These are phyloP conservation scores for Achlya hypogyna DNA, from an alignment of 352 stramenopile genomes.

Conservation along the genomic window DNA sequence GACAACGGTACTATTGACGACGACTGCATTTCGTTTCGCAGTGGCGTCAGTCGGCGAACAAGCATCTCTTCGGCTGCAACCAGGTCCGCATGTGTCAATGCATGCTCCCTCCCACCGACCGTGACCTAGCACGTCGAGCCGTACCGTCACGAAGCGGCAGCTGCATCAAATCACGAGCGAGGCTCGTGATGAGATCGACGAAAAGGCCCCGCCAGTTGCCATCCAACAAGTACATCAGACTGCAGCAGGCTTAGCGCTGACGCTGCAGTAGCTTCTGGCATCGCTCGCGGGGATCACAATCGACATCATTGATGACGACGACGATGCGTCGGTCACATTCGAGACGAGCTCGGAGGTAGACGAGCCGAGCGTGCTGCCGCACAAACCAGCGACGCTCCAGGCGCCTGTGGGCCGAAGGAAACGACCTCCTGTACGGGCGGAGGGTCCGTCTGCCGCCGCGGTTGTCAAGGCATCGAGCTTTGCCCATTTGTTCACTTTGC, in stretches of 20 bases:
- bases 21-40: constrained; percentile 8
- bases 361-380: neutral
- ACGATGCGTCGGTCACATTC: neutral
- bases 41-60: neutral
- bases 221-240: constrained; percentile 1
- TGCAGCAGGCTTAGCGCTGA: neutral
- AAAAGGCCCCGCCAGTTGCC: constrained; percentile 4
- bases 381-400: neutral
- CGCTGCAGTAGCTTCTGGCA: neutral
- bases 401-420: neutral
- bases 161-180: neutral
- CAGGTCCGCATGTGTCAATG: neutral
- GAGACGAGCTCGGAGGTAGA: neutral
- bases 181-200: constrained; percentile 8
- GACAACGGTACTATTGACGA: constrained; percentile 1
- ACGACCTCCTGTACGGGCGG: no score
- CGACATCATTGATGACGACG: constrained; percentile 16
- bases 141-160: constrained; percentile 10
- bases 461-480: neutral
- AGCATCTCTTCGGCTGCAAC: neutral
- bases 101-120: neutral
- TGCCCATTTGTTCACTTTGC: constrained; percentile 14
- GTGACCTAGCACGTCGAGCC: constrained; percentile 3
- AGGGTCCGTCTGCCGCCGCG: neutral
- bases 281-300: constrained; percentile 9